Evolutionary conservation across 192 early-diverging fungal genomes (phyloP), one percentile per base, ranked within the genome.

Genomic region (Diversispora epigaea): DNA sequence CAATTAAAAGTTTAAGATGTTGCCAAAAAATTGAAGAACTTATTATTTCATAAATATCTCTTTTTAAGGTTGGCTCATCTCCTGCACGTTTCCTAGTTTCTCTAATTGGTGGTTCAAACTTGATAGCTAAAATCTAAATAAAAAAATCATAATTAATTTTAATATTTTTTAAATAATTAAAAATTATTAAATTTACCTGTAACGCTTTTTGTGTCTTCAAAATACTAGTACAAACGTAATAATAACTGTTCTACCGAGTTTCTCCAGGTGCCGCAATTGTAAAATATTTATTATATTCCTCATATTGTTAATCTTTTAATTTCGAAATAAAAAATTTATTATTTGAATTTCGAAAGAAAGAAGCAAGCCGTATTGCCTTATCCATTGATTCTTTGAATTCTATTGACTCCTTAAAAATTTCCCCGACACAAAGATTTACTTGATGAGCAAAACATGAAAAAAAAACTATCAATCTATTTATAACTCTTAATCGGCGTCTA

Each of bases 211-310:
- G 41, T 43, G 9, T 65, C 43, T 39, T 9, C 40, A 65, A 65
- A 40, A 65, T 9, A 43, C 7, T 60, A 1, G 15, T 65, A 5
- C 10, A 12, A 43, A 65, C 11, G 12, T 9, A 43, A 39, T 65
- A 65, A 40, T 65, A 65, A 44, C 41, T 65, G 40, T 65, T 65
- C 40, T n/a, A 65, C n/a, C 41, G 41, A 65, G 63, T 65, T 65
- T 60, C 32, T 21, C 19, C 32, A 21, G 8, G 8, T 43, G 43
- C 40, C 10, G 41, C 63, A 43, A 65, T 65, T 40, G 14, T 43
- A 65, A 43, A 65, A 65, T 65, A 65, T 65, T 65, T 65, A 2
- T 65, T 65, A 39, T 65, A 65, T n/a, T 6, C 64, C 52, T 21
- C 75, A 58, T 40, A 9, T 52, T 15, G 49, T 41, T 19, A 68